phyloP scores from a whole-genome alignment of 768 basidiomycete genomes.

The Lactifluus rugatus region DNA sequence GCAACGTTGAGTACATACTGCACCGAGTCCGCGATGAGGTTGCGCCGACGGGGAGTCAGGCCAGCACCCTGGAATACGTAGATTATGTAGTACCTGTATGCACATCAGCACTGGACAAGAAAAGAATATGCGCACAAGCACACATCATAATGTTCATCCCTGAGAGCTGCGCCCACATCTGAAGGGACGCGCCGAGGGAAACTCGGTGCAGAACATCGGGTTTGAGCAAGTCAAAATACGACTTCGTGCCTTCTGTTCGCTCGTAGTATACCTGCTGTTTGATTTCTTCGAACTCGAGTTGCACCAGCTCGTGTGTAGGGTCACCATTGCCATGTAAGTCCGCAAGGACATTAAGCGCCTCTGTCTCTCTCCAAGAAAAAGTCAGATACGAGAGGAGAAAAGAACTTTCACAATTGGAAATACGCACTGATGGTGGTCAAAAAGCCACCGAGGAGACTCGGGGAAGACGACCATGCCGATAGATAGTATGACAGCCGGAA shows the following conservation, averaged over 20 bases:
- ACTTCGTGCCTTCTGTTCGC: conserved; percentile 60
- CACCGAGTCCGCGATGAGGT: conserved; percentile 66
- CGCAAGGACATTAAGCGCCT: conserved; percentile 62
- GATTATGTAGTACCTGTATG: conserved; percentile 42
- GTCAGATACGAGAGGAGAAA: neutral
- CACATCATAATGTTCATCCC: conserved; percentile 83
- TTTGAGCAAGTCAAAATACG: conserved; percentile 55
- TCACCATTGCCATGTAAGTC: conserved; percentile 66
- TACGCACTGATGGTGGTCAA: conserved; percentile 46
- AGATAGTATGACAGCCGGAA: conserved; percentile 62
- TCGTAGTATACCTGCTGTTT: conserved; percentile 46
- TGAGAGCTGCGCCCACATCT: conserved; percentile 72
- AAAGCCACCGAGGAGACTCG: conserved; percentile 61
- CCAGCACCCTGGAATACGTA: conserved; percentile 74
- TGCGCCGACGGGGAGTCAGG: conserved; percentile 61
- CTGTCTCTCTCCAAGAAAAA: conserved; percentile 34
- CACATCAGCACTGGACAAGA: neutral
- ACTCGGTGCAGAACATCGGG: conserved; percentile 62
- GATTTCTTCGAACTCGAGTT: conserved; percentile 65
- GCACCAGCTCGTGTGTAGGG: conserved; percentile 47
- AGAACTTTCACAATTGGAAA: neutral
- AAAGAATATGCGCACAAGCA: conserved; percentile 16
- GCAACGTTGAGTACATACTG: conserved; percentile 39
- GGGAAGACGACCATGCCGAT: conserved; percentile 61
- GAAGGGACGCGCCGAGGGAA: conserved; percentile 55